These are phyloP conservation scores for Inonotus hispidus DNA, from an alignment of 1,284 basidiomycete genomes.

Conservation along the genomic window DNA sequence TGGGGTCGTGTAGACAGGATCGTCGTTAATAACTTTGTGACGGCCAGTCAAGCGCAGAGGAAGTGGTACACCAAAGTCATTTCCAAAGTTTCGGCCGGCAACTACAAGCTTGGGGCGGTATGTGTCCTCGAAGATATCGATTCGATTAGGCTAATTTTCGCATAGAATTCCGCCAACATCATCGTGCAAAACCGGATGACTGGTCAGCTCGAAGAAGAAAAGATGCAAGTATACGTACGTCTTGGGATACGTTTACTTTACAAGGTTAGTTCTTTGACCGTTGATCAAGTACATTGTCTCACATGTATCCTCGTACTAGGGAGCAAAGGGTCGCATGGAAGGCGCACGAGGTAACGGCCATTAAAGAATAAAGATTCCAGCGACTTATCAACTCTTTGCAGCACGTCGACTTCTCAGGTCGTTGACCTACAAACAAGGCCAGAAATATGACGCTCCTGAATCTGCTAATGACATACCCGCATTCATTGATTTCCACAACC, in stretches of 20 bases:
- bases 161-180: constrained; percentile 90
- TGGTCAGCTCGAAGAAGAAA: constrained; percentile 94
- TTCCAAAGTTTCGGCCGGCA: constrained; percentile 77
- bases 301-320: constrained; percentile 34
- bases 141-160: not conserved
- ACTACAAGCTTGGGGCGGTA: constrained; percentile 87
- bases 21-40: constrained; percentile 94
- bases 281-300: not conserved
- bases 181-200: constrained; percentile 90
- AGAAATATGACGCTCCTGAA: constrained; percentile 86
- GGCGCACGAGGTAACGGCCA: constrained; percentile 65
- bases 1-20: constrained; percentile 88
- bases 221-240: constrained; percentile 95
- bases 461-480: constrained; percentile 80
- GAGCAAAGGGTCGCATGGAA: constrained; percentile 86
- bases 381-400: constrained; percentile 25
- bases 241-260: constrained; percentile 90
- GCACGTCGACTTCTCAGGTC: constrained; percentile 81
- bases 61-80: constrained; percentile 95
- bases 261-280: constrained; percentile 46
- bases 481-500: constrained; percentile 89
- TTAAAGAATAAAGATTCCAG: not conserved
- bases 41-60: constrained; percentile 90
- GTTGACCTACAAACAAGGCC: constrained; percentile 89
- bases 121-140: constrained; percentile 27